A percentile compares a stretch with the other conserved stretches of the same genome.
phyloP scores from a whole-genome alignment of 2,329 filamentous ascomycete genomes.

The Penicillium sp. region DNA sequence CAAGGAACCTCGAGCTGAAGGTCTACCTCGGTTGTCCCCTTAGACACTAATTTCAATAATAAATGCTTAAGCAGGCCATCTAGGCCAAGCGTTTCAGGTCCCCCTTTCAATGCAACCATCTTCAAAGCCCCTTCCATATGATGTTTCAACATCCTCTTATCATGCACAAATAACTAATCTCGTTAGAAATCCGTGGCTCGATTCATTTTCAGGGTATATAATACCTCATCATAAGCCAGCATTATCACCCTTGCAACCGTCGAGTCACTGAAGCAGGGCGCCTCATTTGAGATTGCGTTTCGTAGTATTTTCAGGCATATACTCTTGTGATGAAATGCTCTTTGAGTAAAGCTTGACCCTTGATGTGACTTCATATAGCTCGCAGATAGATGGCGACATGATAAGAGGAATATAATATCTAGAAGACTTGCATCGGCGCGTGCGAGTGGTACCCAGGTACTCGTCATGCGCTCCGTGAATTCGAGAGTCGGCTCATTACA shows the following conservation, averaged over 20 bases:
- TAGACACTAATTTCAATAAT: conserved; percentile 12
- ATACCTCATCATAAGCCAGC: conserved; percentile 33
- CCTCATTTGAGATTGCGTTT: conserved; percentile 15
- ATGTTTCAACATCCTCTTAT: conserved; percentile 18
- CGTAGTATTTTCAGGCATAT: conserved; percentile 10
- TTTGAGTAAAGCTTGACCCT: conserved; percentile 3
- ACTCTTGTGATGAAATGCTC: conserved; percentile 16
- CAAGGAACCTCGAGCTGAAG: neutral
- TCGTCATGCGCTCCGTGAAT: conserved; percentile 16
- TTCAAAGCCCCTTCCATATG: conserved; percentile 19
- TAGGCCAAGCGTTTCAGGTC: conserved; percentile 14
- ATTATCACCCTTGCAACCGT: conserved; percentile 30
- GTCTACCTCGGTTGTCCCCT: neutral
- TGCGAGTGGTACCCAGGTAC: conserved; percentile 22
- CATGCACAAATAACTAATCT: conserved; percentile 17
- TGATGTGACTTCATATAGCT: conserved; percentile 11
- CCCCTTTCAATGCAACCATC: conserved; percentile 19
- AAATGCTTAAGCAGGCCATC: conserved; percentile 18
- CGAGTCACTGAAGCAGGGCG: conserved; percentile 23
- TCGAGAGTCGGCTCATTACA: conserved; percentile 10
- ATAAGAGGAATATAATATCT: conserved; percentile 23
- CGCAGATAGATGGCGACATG: conserved; percentile 23
- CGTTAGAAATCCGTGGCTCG: neutral
- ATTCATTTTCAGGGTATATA: neutral
- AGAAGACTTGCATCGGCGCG: conserved; percentile 23